These are phyloP conservation scores for Phialophora verrucosa DNA, from an alignment of 2,329 filamentous ascomycete species.

Conservation along the genomic window DNA sequence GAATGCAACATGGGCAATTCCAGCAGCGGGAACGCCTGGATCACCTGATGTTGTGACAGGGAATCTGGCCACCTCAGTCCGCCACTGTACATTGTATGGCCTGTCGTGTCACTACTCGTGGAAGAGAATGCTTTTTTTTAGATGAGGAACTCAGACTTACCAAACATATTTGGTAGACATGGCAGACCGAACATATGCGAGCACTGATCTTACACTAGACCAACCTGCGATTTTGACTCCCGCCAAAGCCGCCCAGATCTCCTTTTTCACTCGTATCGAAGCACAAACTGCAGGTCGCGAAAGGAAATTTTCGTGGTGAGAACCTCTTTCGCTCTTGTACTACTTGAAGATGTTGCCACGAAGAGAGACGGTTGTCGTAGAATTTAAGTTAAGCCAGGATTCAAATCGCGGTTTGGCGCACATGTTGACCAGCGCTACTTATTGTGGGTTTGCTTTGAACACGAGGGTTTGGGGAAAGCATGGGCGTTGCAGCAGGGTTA, in stretches of 20 bases:
- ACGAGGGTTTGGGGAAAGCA: slow-evolving; percentile 11
- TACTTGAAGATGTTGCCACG: neutral
- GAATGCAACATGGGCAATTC: neutral
- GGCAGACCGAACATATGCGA: neutral
- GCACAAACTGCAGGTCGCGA: neutral
- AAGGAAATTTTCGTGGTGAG: neutral
- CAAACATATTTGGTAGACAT: slow-evolving; percentile 5
- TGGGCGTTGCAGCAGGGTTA: slow-evolving; percentile 30
- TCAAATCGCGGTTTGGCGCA: slow-evolving; percentile 16
- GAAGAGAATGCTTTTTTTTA: slow-evolving; percentile 3
- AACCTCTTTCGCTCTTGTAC: neutral
- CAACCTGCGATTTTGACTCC: neutral
- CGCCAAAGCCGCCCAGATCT: neutral
- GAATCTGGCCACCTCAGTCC: slow-evolving; percentile 4
- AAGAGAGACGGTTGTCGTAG: slow-evolving; percentile 18
- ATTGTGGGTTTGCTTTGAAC: slow-evolving; percentile 1
- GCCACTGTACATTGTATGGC: slow-evolving; percentile 32
- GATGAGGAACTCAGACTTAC: slow-evolving; percentile 1
- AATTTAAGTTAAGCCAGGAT: slow-evolving; percentile 31
- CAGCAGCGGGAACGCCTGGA: neutral
- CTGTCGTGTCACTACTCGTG: slow-evolving; percentile 1
- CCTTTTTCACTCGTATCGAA: neutral
- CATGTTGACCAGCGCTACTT: slow-evolving; percentile 16
- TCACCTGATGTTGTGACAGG: slow-evolving; percentile 11
- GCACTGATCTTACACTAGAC: neutral